phyloP scores from a whole-genome alignment of 805 yeast genomes.

The Pichia paraexigua region DNA sequence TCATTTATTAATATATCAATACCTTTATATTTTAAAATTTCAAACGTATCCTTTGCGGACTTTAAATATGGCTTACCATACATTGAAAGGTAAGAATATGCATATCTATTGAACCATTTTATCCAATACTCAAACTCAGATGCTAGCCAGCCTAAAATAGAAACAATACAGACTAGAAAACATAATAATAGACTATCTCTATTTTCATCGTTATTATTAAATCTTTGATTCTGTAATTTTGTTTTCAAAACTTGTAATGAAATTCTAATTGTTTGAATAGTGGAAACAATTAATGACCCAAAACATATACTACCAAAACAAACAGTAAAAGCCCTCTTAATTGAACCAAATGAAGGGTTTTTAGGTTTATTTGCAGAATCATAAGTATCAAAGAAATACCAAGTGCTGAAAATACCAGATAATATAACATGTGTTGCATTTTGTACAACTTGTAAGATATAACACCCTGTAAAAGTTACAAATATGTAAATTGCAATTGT shows the following conservation, averaged over 20 bases:
- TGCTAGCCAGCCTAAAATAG: conserved; percentile 62
- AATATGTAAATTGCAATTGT: conserved; percentile 36
- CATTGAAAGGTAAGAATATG: conserved; percentile 78
- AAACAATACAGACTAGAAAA: conserved; percentile 34
- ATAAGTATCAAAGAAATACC: conserved; percentile 60
- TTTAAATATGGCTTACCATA: conserved; percentile 73
- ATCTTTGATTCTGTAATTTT: conserved; percentile 21
- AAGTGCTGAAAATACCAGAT: conserved; percentile 80
- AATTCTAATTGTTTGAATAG: conserved; percentile 58
- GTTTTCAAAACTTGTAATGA: conserved; percentile 43
- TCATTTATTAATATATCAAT: conserved; percentile 80
- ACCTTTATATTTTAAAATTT: conserved; percentile 69
- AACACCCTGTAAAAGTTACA: conserved; percentile 76
- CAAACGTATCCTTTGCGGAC: conserved; percentile 79
- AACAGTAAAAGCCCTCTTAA: conserved; percentile 68
- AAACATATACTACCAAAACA: conserved; percentile 88
- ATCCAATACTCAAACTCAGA: conserved; percentile 35
- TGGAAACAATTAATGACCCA: conserved; percentile 68
- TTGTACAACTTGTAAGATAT: conserved; percentile 73
- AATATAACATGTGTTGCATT: conserved; percentile 75
- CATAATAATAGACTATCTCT: conserved; percentile 37
- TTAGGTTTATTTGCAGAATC: conserved; percentile 50
- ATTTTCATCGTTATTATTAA: conserved; percentile 33
- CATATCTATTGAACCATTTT: conserved; percentile 82
- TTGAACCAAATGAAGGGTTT: conserved; percentile 74